These are phyloP conservation scores for Ganoderma boninense DNA, from an alignment of 1,284 basidiomycete species.

Conservation along the genomic window DNA sequence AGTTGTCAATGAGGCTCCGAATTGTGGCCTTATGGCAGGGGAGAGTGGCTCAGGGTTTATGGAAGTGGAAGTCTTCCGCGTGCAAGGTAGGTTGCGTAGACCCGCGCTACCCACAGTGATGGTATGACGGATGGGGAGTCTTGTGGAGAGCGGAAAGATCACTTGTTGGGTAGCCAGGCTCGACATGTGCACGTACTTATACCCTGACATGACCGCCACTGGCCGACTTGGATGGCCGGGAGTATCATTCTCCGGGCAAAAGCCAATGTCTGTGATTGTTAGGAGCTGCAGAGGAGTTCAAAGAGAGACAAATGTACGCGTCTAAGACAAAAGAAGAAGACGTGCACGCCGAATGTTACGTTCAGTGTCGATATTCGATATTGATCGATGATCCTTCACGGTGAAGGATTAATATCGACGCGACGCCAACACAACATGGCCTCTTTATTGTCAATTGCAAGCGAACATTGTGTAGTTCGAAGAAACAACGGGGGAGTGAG, in stretches of 20 bases:
- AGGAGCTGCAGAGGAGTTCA: no score
- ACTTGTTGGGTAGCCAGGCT: not conserved
- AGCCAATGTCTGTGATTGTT: not conserved
- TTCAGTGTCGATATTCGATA: no score
- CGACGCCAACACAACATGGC: no score
- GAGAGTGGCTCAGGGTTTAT: not conserved
- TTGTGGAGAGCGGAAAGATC: not conserved
- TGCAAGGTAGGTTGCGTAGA: not conserved
- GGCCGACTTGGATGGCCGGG: not conserved
- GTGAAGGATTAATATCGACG: no score
- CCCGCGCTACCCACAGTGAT: not conserved
- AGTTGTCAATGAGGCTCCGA: not conserved
- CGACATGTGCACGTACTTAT: not conserved
- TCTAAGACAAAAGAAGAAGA: no score
- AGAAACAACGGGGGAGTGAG: no score
- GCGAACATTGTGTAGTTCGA: no score
- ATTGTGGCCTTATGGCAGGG: not conserved
- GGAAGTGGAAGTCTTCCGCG: not conserved
- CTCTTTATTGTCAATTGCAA: no score
- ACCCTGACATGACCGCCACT: not conserved
- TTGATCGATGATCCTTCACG: no score
- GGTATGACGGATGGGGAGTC: not conserved
- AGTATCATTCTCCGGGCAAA: not conserved
- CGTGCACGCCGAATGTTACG: no score
- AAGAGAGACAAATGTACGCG: no score